Evolutionary conservation across 331 rosid genomes (phyloP), one percentile per base, ranked within the genome.

Genomic region (Pyrus hybrid): DNA sequence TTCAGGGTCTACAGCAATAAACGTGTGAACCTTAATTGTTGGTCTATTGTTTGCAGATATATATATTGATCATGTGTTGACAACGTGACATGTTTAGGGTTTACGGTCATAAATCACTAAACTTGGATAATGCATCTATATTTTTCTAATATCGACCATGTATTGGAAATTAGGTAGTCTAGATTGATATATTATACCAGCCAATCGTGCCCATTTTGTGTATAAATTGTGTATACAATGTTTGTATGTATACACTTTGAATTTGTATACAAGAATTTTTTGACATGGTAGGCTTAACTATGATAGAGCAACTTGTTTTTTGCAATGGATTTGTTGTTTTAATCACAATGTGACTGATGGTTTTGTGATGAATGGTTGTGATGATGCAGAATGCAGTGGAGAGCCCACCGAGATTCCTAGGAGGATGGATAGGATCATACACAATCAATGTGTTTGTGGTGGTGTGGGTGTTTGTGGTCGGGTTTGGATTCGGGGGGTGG

Each of bases 401-500:
- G 84, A 87, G 84, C 45, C 99, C 99, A 13, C 91, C 93, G 2
- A 95, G 79, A 76, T 90, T 76, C 71, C 71, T 88, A 7, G 99
- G 99, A 70, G 87, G 97, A 77, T 95, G 99, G 99, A 91, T 84
- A 0, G 99, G 99, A 22, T 32, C 91, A 0, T 92, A 73, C 51
- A 78, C 86, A 30, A 88, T 92, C 62, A 95, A 95, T 72, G 80
- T 80, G 17, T 95, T 95, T 56, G 84, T 95, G 41, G 97, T 95
- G 17, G 96, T 83, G 53, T 95, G 99, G 99, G 96, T 95, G 21
- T 70, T 90, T 5, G 82, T 95, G 0, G 99, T 95, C 8, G 99
- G 99, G 17, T 95, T 95, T 49, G 99, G 97, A 67, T 95, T 95
- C 43, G 99, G 99, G 5, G 99, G 99, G 67, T 95, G 99, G 99